Base-by-base conservation (phyloP, 164 flowering plant genomes). In the Sextonia rubra region DNA sequence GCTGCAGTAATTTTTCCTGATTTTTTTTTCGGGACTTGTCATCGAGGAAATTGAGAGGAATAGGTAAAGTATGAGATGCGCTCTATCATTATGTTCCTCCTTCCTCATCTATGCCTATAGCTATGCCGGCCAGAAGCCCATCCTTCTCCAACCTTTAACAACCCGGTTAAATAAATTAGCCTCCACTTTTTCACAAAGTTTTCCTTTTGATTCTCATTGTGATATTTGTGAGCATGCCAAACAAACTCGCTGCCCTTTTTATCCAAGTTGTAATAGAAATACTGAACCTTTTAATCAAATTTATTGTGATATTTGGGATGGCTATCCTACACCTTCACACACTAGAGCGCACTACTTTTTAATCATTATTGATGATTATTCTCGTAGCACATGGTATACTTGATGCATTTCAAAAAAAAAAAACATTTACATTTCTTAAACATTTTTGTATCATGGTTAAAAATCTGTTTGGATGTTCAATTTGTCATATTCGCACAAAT, bases 291-390 rank as follows among this genome's bases (percentile, higher is more conserved):
- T 69, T 52, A 37, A 52, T 32, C 14, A 15, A 23, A 69, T 49
- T 48, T 32, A 69, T 49, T 25, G 60, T 24, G 62, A 69, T n/a
- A 69, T 69, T 22, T 49, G 62, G 61, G 62, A 62, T 14, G 11
- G 32, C 7, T 69, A 69, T 52, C 15, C 22, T 11, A 69, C 62
- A 49, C 61, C 71, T 24, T 69, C 71, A 6, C n/a, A n/a, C n/a
- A 22, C 25, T 15, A 22, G 63, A 9, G 60, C 62, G 23, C 71
- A 22, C 27, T 66, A 37, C 25, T 69, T 69, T 24, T 26, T 69
- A 15, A 69, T 62, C 17, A 69, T 69, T 69, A 37, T 55, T 25
- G 61, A 69, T 49, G 71, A 69, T 55, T 69, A 14, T 55, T 69
- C 63, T 32, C 47, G 71, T 20, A 2, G 60, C 12, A 69, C 71